A percentile compares a stretch with the other conserved stretches of the same genome.
These are phyloP conservation scores for Syncephalastrum racemosum DNA, from an alignment of 371 early-diverging fungal species.

Conservation along the genomic window DNA sequence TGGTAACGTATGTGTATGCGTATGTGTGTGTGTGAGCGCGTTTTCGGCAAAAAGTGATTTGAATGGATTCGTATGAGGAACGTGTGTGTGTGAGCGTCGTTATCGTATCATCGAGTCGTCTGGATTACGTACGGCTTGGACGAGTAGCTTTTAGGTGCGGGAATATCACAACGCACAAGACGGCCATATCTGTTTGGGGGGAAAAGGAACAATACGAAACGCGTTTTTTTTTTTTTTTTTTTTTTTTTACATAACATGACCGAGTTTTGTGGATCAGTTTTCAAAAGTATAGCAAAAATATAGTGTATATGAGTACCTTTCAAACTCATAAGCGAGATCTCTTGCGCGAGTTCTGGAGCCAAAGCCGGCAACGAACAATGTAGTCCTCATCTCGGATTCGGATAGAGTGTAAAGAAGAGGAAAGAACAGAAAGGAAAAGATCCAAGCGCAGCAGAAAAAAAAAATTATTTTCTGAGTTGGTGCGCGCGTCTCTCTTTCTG, in stretches of 20 bases:
- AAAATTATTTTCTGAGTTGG: no score
- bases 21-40: no score
- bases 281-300: not conserved
- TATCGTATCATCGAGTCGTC: no score
- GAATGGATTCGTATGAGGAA: not conserved
- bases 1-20: no score
- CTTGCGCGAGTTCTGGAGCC: slow-evolving; percentile 64
- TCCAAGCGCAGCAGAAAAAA: no score
- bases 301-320: slow-evolving; percentile 48
- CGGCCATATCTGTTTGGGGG: slow-evolving; percentile 71
- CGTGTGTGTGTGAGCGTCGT: not conserved
- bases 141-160: slow-evolving; percentile 63
- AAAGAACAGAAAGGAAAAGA: no score
- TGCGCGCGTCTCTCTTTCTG: no score
- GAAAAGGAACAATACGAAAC: not conserved
- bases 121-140: slow-evolving; percentile 59
- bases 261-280: slow-evolving; percentile 3
- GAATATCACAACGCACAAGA: slow-evolving; percentile 80
- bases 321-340: slow-evolving; percentile 82
- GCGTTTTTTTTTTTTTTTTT: no score
- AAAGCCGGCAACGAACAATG: slow-evolving; percentile 74
- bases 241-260: no score
- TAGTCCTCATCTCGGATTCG: slow-evolving; percentile 34
- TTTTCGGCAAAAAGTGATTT: not conserved
- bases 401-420: no score